These are phyloP conservation scores for Camelina hispida DNA, from an alignment of 345 rosid genomes.

Conservation along the genomic window DNA sequence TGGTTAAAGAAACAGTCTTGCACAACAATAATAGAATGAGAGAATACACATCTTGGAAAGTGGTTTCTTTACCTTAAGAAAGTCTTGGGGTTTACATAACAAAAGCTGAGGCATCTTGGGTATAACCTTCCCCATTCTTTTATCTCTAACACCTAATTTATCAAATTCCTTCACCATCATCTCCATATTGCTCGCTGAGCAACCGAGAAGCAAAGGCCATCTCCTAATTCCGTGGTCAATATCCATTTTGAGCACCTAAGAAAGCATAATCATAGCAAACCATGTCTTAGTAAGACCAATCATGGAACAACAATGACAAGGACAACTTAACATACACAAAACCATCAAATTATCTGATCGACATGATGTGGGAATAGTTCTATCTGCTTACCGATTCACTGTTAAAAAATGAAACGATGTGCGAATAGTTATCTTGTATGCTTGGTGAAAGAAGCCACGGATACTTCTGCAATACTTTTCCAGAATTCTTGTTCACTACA, in stretches of 20 bases:
- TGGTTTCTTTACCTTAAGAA: slow-evolving; percentile 56
- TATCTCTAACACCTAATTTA: slow-evolving; percentile 58
- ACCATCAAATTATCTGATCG: background rate
- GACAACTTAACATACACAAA: background rate
- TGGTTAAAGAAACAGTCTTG: slow-evolving; percentile 2
- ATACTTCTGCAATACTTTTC: slow-evolving; percentile 70
- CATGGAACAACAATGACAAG: slow-evolving; percentile 5
- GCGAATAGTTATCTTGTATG: slow-evolving; percentile 63
- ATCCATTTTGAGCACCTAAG: slow-evolving; percentile 62
- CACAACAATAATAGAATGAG: background rate
- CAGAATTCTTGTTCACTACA: slow-evolving; percentile 52
- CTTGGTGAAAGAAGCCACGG: slow-evolving; percentile 84
- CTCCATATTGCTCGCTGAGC: slow-evolving; percentile 69
- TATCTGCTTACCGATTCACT: slow-evolving; percentile 64
- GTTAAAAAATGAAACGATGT: slow-evolving; percentile 54
- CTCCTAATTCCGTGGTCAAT: slow-evolving; percentile 66
- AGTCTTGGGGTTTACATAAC: slow-evolving; percentile 70
- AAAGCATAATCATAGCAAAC: slow-evolving; percentile 22
- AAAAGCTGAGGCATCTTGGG: slow-evolving; percentile 84
- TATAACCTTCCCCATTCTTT: slow-evolving; percentile 71
- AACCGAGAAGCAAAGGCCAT: slow-evolving; percentile 85
- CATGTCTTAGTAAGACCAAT: slow-evolving; percentile 9
- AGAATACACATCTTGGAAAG: background rate
- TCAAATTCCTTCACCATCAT: slow-evolving; percentile 63
- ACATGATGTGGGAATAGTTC: background rate